Evolutionary conservation across 352 stramenopile species (phyloP).

Genomic region (Phytophthora pisi): DNA sequence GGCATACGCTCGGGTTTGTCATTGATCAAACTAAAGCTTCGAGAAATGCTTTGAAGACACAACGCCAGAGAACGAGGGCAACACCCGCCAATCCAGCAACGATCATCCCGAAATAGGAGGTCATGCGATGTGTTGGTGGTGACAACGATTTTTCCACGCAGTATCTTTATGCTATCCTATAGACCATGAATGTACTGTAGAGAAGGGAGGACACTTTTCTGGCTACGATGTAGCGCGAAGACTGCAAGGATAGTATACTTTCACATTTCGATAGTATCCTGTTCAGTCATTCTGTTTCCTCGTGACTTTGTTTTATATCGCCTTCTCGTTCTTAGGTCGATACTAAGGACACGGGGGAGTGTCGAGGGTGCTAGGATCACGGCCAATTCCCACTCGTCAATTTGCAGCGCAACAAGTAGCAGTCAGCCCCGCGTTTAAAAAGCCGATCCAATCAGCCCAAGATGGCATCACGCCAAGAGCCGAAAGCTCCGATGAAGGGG

Average conservation of each 20-base stretch:
- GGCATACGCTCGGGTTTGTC: slow-evolving; percentile 19
- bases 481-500: not conserved
- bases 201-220: too few species aligned
- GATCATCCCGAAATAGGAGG: slow-evolving; percentile 24
- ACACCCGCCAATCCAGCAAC: not conserved
- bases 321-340: too few species aligned
- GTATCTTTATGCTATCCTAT: not conserved
- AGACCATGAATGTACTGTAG: too few species aligned
- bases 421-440: not conserved
- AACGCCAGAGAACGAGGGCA: not conserved
- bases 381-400: too few species aligned
- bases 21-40: slow-evolving; percentile 9
- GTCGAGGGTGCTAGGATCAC: not conserved
- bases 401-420: too few species aligned
- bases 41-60: not conserved
- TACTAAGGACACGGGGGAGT: not conserved
- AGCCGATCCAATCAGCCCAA: not conserved
- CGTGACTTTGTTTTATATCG: too few species aligned
- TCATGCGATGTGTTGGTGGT: not conserved
- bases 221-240: too few species aligned
- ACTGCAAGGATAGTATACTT: too few species aligned
- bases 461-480: not conserved
- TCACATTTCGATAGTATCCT: too few species aligned
- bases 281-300: too few species aligned
- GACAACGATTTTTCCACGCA: not conserved